A percentile compares a stretch with the other conserved stretches of the same genome.
These are phyloP conservation scores for Fusarium sp. DNA, from an alignment of 2,329 filamentous ascomycete genomes.

Conservation along the genomic window DNA sequence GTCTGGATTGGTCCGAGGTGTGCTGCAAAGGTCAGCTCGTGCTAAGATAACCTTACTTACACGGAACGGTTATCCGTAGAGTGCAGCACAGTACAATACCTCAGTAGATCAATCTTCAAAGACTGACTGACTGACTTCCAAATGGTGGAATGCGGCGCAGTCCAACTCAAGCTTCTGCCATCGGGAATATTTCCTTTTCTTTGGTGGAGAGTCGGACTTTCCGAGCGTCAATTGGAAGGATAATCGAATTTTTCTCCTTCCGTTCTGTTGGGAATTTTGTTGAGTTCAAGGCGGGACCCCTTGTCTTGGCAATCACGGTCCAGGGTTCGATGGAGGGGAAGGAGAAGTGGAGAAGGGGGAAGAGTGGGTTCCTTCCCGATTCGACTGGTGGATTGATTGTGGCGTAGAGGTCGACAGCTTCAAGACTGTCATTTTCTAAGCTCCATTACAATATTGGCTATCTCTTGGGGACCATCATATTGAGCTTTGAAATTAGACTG, in stretches of 20 bases:
- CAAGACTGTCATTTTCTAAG: not conserved
- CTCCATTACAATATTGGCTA: too few species aligned
- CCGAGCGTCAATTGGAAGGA: slow-evolving; percentile 18
- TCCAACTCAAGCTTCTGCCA: not conserved
- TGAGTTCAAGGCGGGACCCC: slow-evolving; percentile 45
- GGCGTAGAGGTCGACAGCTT: not conserved
- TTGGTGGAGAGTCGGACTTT: slow-evolving; percentile 20
- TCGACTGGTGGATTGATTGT: slow-evolving; percentile 22
- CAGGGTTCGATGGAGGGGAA: slow-evolving; percentile 34
- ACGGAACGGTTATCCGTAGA: slow-evolving; percentile 8
- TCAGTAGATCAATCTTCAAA: slow-evolving; percentile 1
- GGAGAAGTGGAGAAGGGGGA: not conserved
- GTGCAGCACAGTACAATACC: slow-evolving; percentile 8
- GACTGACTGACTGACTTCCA: not conserved
- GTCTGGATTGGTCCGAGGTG: slow-evolving; percentile 24
- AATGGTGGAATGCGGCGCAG: slow-evolving; percentile 17
- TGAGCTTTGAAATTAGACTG: not conserved
- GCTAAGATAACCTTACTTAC: slow-evolving; percentile 41
- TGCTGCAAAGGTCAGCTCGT: slow-evolving; percentile 14
- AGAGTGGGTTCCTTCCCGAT: slow-evolving; percentile 15
- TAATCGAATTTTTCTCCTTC: slow-evolving; percentile 31
- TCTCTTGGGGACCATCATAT: not conserved
- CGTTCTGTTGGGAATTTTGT: slow-evolving; percentile 55
- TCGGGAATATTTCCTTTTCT: slow-evolving; percentile 14
- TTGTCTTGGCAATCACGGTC: slow-evolving; percentile 35